A percentile compares a stretch with the other conserved stretches of the same genome.
Evolutionary conservation across 2,329 filamentous ascomycete species (phyloP).

Genomic region (Metarhizium humberi): DNA sequence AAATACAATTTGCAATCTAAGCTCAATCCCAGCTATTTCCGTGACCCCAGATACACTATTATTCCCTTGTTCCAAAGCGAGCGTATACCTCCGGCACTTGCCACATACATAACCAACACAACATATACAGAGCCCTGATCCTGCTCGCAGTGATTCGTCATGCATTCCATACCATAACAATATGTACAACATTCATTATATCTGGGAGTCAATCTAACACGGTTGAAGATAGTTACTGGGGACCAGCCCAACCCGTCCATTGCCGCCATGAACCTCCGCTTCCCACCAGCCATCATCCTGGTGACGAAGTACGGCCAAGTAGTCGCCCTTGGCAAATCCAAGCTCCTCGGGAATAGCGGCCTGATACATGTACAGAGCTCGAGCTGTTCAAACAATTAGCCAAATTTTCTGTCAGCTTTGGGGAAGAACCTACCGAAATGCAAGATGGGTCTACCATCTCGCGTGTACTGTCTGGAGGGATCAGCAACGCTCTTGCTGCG

Average conservation of each 20-base stretch:
- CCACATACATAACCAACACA: not conserved
- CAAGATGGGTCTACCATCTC: constrained; percentile 77
- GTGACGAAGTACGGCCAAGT: constrained; percentile 76
- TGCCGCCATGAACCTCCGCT: constrained; percentile 73
- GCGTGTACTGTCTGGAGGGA: constrained; percentile 68
- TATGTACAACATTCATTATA: constrained; percentile 6
- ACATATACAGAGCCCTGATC: not conserved
- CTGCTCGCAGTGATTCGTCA: not conserved
- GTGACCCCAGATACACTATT: not conserved
- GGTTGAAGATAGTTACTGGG: constrained; percentile 60
- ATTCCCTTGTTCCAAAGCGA: not conserved
- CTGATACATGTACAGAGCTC: constrained; percentile 88
- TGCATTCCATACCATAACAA: not conserved
- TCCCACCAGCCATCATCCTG: constrained; percentile 99
- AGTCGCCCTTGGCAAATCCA: constrained; percentile 84
- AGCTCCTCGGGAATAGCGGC: constrained; percentile 94
- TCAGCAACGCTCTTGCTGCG: constrained; percentile 84
- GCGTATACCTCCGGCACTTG: not conserved
- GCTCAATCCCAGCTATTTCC: too few species aligned
- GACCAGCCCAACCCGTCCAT: constrained; percentile 50
- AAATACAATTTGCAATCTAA: too few species aligned
- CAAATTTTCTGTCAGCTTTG: constrained; percentile 9
- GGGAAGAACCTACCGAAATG: constrained; percentile 72
- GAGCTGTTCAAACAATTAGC: constrained; percentile 46
- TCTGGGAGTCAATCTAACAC: constrained; percentile 20